These are phyloP conservation scores for Coemansia sp. DNA, from an alignment of 192 early-diverging fungal species.

Conservation along the genomic window DNA sequence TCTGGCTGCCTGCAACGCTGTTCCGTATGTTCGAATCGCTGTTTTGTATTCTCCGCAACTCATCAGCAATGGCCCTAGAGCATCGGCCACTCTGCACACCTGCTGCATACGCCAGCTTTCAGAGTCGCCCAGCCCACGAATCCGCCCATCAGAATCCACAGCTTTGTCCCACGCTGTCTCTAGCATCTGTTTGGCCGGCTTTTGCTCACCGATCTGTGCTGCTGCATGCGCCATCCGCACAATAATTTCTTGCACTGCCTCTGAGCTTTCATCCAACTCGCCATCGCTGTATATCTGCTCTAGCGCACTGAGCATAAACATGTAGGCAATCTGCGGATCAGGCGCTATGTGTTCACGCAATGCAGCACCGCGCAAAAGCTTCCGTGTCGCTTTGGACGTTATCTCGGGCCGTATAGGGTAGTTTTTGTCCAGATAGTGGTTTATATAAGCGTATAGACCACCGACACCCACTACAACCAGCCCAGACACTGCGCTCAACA, in stretches of 20 bases:
- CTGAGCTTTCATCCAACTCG: conserved; percentile 19
- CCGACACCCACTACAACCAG: conserved; percentile 17
- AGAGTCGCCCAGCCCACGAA: neutral
- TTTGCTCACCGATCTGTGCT: conserved; percentile 22
- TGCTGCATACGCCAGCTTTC: conserved; percentile 12
- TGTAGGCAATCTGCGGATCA: conserved; percentile 34
- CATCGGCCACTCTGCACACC: conserved; percentile 16
- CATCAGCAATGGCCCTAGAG: conserved; percentile 27
- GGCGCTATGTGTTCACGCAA: conserved; percentile 48
- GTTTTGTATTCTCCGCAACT: neutral
- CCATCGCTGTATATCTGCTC: conserved; percentile 37
- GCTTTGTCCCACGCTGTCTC: conserved; percentile 15
- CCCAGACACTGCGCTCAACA: conserved; percentile 23
- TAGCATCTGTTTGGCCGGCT: conserved; percentile 30
- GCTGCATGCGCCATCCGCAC: conserved; percentile 40
- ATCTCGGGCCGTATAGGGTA: conserved; percentile 19
- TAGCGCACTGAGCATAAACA: conserved; percentile 40
- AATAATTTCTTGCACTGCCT: conserved; percentile 35
- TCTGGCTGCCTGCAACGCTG: conserved; percentile 26
- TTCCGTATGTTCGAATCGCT: conserved; percentile 20
- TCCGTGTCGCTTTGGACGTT: conserved; percentile 18
- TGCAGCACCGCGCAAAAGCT: conserved; percentile 34
- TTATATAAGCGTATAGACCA: conserved; percentile 20
- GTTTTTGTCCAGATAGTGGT: conserved; percentile 21
- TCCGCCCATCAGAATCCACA: conserved; percentile 1